Evolutionary conservation across 306 rosid genomes (phyloP).

Genomic region (Medicago arabica): DNA sequence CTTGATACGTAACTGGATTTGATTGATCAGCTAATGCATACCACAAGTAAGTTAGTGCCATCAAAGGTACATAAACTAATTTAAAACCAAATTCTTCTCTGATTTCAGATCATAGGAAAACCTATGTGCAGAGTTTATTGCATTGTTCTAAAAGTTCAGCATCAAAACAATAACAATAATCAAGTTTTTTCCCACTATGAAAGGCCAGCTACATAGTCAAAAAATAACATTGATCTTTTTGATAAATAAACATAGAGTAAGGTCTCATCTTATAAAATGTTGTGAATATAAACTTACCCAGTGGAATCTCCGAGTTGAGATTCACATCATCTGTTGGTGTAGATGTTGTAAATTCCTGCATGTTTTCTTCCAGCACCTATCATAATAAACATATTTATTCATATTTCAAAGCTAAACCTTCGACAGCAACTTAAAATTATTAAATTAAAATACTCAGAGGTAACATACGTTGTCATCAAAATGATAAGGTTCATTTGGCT

Average conservation of each 20-base stretch:
- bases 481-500: slow-evolving; percentile 43
- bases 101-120: too few species aligned
- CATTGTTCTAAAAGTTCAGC: slow-evolving; percentile 6
- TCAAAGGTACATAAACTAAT: slow-evolving; percentile 20
- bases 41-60: slow-evolving; percentile 36
- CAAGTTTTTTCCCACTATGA: slow-evolving; percentile 2
- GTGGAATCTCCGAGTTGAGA: slow-evolving; percentile 44
- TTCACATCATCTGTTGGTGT: slow-evolving; percentile 35
- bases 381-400: slow-evolving; percentile 32
- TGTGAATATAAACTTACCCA: slow-evolving; percentile 41
- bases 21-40: slow-evolving; percentile 51
- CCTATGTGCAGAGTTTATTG: slow-evolving; percentile 2
- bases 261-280: slow-evolving; percentile 6
- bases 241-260: not conserved
- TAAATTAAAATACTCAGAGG: not conserved
- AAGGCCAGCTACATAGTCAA: not conserved
- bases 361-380: slow-evolving; percentile 57
- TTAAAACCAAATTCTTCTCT: not conserved
- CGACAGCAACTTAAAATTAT: slow-evolving; percentile 18
- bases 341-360: slow-evolving; percentile 46
- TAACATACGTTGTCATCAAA: slow-evolving; percentile 48
- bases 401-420: slow-evolving; percentile 33
- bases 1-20: slow-evolving; percentile 44
- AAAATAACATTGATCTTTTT: slow-evolving; percentile 15
- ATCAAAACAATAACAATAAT: slow-evolving; percentile 6